Conservation (phyloP, 2,329 filamentous ascomycete species). For the Penicillium occitanis region DNA sequence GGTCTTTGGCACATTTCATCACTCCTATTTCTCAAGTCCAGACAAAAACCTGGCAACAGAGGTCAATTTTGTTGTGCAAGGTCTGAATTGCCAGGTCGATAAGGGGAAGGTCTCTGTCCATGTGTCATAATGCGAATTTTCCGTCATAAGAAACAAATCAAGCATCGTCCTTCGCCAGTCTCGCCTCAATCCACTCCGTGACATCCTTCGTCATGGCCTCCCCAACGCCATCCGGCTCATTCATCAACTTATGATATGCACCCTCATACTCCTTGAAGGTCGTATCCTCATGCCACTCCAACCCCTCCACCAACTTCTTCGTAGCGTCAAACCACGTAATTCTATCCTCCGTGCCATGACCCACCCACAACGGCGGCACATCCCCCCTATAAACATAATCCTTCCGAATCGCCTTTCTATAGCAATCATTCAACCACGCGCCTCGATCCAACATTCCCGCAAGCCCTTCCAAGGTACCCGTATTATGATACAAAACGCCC, state of each 20-base stretch:
- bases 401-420: conserved; percentile 22
- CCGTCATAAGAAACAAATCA: not conserved
- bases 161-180: not conserved
- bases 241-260: conserved; percentile 66
- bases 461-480: conserved; percentile 79
- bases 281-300: conserved; percentile 61
- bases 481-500: conserved; percentile 69
- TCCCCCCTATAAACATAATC: conserved; percentile 29
- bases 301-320: conserved; percentile 61
- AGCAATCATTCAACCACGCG: conserved; percentile 56
- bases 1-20: no score
- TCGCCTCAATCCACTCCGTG: conserved; percentile 59
- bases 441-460: conserved; percentile 75
- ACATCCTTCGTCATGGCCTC: conserved; percentile 56
- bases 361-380: conserved; percentile 66
- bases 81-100: no score
- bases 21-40: no score
- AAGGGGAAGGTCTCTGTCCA: no score
- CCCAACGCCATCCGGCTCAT: conserved; percentile 32
- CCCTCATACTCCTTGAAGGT: conserved; percentile 73
- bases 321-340: conserved; percentile 66
- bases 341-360: conserved; percentile 73
- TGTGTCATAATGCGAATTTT: no score
- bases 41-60: no score
- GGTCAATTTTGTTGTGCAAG: no score